Percentiles rank a stretch among this genome's conserved stretches.
These are phyloP conservation scores for Lasiosphaeria miniovina DNA, from an alignment of 495 filamentous ascomycete genomes.

Conservation along the genomic window DNA sequence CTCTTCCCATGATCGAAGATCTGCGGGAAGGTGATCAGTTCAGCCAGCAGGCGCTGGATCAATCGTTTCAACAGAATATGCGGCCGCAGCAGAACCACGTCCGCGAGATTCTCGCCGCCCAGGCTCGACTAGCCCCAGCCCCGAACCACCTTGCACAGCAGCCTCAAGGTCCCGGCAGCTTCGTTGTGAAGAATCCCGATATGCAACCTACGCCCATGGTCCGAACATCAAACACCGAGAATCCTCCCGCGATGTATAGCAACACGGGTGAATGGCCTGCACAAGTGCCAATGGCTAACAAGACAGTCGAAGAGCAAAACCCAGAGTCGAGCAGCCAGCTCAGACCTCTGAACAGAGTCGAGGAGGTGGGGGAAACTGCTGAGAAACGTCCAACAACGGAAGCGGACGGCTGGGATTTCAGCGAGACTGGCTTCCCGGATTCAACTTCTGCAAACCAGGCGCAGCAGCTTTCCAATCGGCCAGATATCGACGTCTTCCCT, in stretches of 20 bases:
- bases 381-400: conserved; percentile 45
- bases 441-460: conserved; percentile 36
- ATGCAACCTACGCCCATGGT: conserved; percentile 42
- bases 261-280: conserved; percentile 43
- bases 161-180: conserved; percentile 37
- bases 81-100: conserved; percentile 43
- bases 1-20: conserved; percentile 47
- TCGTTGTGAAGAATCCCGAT: conserved; percentile 38
- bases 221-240: conserved; percentile 42
- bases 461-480: conserved; percentile 52
- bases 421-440: conserved; percentile 61
- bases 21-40: conserved; percentile 46
- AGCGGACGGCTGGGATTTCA: conserved; percentile 88
- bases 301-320: conserved; percentile 53
- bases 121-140: conserved; percentile 42
- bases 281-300: conserved; percentile 36
- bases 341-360: conserved; percentile 20
- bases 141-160: conserved; percentile 57
- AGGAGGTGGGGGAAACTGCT: conserved; percentile 34
- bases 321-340: conserved; percentile 38
- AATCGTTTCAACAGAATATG: conserved; percentile 30
- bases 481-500: conserved; percentile 83
- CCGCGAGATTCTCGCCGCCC: conserved; percentile 33
- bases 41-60: conserved; percentile 35
- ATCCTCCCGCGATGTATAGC: conserved; percentile 25